Evolutionary conservation across 164 flowering plant genomes (phyloP).

Genomic region (Taxillus chinensis): DNA sequence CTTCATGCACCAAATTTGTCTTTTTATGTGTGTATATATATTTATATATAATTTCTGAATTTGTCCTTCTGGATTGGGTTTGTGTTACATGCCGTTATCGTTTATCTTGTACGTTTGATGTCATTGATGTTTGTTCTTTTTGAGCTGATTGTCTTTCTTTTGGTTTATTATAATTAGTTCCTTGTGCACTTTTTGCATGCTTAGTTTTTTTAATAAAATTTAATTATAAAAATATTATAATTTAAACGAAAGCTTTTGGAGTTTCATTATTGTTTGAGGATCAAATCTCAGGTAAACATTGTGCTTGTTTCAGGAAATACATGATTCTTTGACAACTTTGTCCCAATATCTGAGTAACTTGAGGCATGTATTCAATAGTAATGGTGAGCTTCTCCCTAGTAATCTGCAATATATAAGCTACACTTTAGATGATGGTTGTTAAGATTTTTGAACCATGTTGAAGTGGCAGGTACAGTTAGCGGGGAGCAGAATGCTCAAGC

Average conservation of each 20-base stretch:
- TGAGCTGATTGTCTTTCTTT: no score
- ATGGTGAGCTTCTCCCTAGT: constrained; percentile 28
- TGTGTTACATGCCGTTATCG: neutral
- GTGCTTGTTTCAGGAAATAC: constrained; percentile 49
- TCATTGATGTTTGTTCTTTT: no score
- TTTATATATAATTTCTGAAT: neutral
- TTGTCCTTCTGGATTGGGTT: neutral
- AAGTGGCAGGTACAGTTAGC: constrained; percentile 26
- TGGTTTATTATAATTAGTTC: no score
- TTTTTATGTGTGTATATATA: no score
- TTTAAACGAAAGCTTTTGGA: neutral
- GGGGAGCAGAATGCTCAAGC: constrained; percentile 18
- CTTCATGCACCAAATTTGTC: no score
- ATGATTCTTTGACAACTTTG: constrained; percentile 76
- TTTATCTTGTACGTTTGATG: neutral
- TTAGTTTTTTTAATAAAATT: no score
- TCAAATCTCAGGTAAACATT: neutral
- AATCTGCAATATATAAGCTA: neutral
- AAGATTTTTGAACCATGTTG: constrained; percentile 8
- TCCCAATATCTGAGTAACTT: constrained; percentile 52
- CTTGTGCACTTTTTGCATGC: no score
- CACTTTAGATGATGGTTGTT: constrained; percentile 6
- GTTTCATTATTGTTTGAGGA: neutral
- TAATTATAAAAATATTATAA: neutral
- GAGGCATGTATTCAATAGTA: constrained; percentile 45